Evolutionary conservation across 139 green algal genomes (phyloP), one percentile per base, ranked within the genome.

Genomic region (Gonium pectorale): DNA sequence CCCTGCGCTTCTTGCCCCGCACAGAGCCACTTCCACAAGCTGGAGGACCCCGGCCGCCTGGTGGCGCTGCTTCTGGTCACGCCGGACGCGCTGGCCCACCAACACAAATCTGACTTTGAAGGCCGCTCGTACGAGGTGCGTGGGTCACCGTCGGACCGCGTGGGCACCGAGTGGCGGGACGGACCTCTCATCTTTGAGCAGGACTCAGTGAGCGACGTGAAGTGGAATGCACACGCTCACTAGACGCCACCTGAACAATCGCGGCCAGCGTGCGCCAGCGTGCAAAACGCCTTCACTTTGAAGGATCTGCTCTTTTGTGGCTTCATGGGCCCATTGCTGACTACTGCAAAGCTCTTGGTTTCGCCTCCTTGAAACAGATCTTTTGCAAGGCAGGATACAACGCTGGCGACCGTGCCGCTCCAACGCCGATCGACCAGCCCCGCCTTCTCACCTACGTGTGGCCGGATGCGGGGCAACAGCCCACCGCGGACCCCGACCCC

Each of bases 101-200:
- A 83, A 41, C 77, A 83, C 62, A 83, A 83, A 62, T 60, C 41
- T 8, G 77, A 83, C 62, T 66, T 83, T 7, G 60, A 83, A 62
- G 77, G 77, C 43, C 31, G 27, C 22, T 60, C 62, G 3, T 83
- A 83, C 77, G 33, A 63, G 60, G 77, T 83, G 63, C 7, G 60
- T 29, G 6, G 2, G n/a, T n/a, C n/a, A n/a, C n/a, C n/a, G n/a
- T n/a, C n/a, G n/a, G n/a, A n/a, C n/a, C n/a, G n/a, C n/a, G n/a
- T n/a, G n/a, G n/a, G n/a, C n/a, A n/a, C n/a, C n/a, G n/a, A n/a
- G n/a, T n/a, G n/a, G n/a, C n/a, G n/a, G n/a, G n/a, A n/a, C n/a
- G n/a, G n/a, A n/a, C n/a, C n/a, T n/a, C n/a, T n/a, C n/a, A n/a
- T n/a, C n/a, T n/a, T n/a, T n/a, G n/a, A n/a, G n/a, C n/a, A n/a